Percentiles rank a stretch among this genome's conserved stretches.
Conservation (phyloP, 73 alveolate species). For the Paramecium sonneborni region DNA sequence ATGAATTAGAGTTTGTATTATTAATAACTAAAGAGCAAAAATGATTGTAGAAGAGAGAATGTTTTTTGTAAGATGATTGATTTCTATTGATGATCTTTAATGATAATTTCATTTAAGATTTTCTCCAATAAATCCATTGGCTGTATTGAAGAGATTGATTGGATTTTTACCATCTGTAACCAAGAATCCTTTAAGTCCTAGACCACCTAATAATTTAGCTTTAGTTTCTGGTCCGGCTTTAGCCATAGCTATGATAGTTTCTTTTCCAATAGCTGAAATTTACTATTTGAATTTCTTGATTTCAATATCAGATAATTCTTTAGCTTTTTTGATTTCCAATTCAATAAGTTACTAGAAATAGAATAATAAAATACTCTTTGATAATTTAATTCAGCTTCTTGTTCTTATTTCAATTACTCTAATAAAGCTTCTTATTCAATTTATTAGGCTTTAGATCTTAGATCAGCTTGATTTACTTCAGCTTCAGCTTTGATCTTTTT, state of each 20-base stretch:
- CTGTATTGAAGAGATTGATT: conserved; percentile 81
- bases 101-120: not conserved
- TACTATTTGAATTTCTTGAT: conserved; percentile 75
- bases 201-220: conserved; percentile 79
- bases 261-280: conserved; percentile 78
- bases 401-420: not conserved
- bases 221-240: conserved; percentile 90
- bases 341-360: conserved; percentile 67
- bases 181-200: conserved; percentile 86
- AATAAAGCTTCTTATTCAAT: conserved; percentile 42
- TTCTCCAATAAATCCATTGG: conserved; percentile 75
- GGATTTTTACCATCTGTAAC: conserved; percentile 87
- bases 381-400: conserved; percentile 17
- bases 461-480: conserved; percentile 26
- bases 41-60: too few relatives aligned
- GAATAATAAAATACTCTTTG: not conserved
- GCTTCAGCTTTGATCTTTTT: conserved; percentile 49
- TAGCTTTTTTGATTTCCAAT: conserved; percentile 75
- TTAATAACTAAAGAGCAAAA: too few relatives aligned
- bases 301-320: conserved; percentile 77
- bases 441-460: not conserved
- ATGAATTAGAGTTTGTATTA: too few relatives aligned
- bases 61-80: too few relatives aligned
- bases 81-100: not conserved
- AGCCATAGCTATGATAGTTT: conserved; percentile 82